Conservation (phyloP, 768 basidiomycete species). For the Strobilomyces dryophilus region DNA sequence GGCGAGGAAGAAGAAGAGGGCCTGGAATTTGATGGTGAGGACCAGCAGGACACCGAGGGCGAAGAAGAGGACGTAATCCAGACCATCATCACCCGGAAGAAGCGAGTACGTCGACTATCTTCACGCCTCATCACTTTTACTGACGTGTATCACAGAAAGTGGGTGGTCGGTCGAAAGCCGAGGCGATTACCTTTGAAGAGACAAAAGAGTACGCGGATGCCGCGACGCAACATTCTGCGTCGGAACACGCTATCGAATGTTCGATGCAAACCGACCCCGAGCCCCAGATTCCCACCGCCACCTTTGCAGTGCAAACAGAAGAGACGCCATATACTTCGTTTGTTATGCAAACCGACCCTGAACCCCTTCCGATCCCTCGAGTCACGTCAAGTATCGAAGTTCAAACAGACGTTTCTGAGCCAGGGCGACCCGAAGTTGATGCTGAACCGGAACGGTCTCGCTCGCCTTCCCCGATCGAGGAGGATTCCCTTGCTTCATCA, state of each 20-base stretch:
- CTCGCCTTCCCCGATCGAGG: slow-evolving; percentile 42
- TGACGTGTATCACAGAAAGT: slow-evolving; percentile 50
- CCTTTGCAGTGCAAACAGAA: slow-evolving; percentile 59
- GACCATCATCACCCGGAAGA: slow-evolving; percentile 85
- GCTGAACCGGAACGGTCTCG: slow-evolving; percentile 31
- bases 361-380: slow-evolving; percentile 28
- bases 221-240: slow-evolving; percentile 63
- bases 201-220: slow-evolving; percentile 74
- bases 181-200: slow-evolving; percentile 50
- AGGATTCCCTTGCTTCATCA: slow-evolving; percentile 64
- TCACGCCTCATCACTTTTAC: slow-evolving; percentile 6
- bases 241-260: slow-evolving; percentile 43
- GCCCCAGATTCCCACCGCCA: slow-evolving; percentile 41
- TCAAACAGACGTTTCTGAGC: slow-evolving; percentile 51
- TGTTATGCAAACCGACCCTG: slow-evolving; percentile 38
- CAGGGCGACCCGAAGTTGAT: slow-evolving; percentile 35
- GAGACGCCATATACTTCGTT: slow-evolving; percentile 18
- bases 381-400: slow-evolving; percentile 50
- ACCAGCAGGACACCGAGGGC: slow-evolving; percentile 54
- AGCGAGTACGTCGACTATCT: slow-evolving; percentile 46
- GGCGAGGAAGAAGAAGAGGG: slow-evolving; percentile 40
- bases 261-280: slow-evolving; percentile 62
- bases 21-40: slow-evolving; percentile 35
- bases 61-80: slow-evolving; percentile 68
- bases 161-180: slow-evolving; percentile 49